Percentiles rank a stretch among this genome's conserved stretches.
Conservation (phyloP, 1,139 yeast species). For the Zygoascus hellenicus region DNA sequence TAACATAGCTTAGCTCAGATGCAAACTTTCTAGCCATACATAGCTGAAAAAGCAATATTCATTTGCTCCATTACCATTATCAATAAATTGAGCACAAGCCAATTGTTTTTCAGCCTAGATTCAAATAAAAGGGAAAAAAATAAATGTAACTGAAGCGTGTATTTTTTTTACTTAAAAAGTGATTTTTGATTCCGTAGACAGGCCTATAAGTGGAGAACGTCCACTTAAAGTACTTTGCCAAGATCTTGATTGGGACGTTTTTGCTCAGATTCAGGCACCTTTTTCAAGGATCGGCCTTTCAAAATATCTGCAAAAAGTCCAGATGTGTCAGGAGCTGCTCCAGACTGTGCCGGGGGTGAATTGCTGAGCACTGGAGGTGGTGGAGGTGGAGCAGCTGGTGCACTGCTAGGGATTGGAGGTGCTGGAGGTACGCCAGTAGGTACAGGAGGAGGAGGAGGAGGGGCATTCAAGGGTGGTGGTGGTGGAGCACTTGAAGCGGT, state of each 20-base stretch:
- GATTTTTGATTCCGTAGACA: not conserved
- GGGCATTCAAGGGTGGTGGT: slow-evolving; percentile 26
- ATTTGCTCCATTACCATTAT: too few species aligned
- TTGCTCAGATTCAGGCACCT: slow-evolving; percentile 45
- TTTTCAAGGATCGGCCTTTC: slow-evolving; percentile 46
- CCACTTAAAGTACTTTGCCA: slow-evolving; percentile 42
- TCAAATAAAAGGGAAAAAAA: too few species aligned
- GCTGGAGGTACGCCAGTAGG: slow-evolving; percentile 20
- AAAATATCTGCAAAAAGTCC: slow-evolving; percentile 53
- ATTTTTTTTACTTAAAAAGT: slow-evolving; percentile 7
- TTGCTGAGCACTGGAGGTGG: slow-evolving; percentile 25
- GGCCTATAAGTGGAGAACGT: not conserved
- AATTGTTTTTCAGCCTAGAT: too few species aligned
- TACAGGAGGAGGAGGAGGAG: slow-evolving; percentile 25
- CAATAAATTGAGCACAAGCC: too few species aligned
- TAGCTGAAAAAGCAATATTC: too few species aligned
- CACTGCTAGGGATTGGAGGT: slow-evolving; percentile 20
- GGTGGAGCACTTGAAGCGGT: slow-evolving; percentile 22
- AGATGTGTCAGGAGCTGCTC: slow-evolving; percentile 38
- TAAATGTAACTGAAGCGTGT: too few species aligned
- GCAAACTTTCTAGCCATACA: too few species aligned
- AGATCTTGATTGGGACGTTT: slow-evolving; percentile 40
- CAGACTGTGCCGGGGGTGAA: slow-evolving; percentile 23
- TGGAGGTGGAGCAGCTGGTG: slow-evolving; percentile 19
- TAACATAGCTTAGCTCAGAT: too few species aligned